Percentiles rank a stretch among this genome's conserved stretches.
These are phyloP conservation scores for Protomyces inouyei DNA, from an alignment of 1,139 yeast genomes.

Conservation along the genomic window DNA sequence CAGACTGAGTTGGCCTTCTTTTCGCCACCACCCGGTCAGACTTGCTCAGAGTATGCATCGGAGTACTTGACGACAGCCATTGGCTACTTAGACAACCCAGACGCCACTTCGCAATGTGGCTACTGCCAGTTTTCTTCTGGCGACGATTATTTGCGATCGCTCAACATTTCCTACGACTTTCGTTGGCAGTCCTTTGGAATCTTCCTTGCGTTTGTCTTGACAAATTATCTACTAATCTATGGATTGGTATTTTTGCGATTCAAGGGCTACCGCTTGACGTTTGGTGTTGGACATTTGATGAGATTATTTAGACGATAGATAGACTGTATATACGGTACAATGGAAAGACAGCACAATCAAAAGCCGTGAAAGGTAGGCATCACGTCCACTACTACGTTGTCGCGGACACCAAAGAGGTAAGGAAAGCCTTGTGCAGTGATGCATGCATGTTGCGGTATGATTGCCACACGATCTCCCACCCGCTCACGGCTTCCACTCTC, in stretches of 20 bases:
- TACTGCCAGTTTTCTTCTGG: slow-evolving; percentile 55
- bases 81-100: slow-evolving; percentile 46
- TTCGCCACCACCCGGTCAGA: slow-evolving; percentile 55
- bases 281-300: slow-evolving; percentile 7
- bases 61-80: slow-evolving; percentile 40
- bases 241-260: slow-evolving; percentile 44
- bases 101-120: slow-evolving; percentile 49
- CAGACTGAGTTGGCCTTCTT: slow-evolving; percentile 50
- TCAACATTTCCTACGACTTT: slow-evolving; percentile 47
- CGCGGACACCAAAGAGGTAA: slow-evolving; percentile 50
- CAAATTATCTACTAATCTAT: slow-evolving; percentile 40
- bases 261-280: slow-evolving; percentile 13
- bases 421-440: slow-evolving; percentile 64
- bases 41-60: slow-evolving; percentile 54
- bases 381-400: not conserved
- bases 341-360: not conserved
- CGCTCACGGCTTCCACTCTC: slow-evolving; percentile 40
- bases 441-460: slow-evolving; percentile 71
- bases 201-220: slow-evolving; percentile 47
- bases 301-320: not conserved
- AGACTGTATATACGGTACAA: too few relatives aligned
- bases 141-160: slow-evolving; percentile 48
- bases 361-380: not conserved
- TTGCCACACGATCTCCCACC: slow-evolving; percentile 51
- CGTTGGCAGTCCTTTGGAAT: slow-evolving; percentile 61